These are phyloP conservation scores for Mycosphaerella sp. DNA, from an alignment of 2,329 filamentous ascomycete genomes.

Conservation along the genomic window DNA sequence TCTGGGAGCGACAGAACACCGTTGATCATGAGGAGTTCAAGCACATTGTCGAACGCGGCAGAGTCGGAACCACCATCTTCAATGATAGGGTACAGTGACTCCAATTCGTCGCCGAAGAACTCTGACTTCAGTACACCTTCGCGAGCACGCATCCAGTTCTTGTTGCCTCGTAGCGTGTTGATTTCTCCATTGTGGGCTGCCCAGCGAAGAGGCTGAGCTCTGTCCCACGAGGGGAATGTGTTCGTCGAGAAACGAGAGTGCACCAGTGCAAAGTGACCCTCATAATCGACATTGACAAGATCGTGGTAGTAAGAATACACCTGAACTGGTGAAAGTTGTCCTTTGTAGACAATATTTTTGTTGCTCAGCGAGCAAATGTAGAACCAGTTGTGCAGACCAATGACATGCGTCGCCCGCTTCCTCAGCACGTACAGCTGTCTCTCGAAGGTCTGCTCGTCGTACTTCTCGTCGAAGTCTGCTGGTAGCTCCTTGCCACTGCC, in stretches of 20 bases:
- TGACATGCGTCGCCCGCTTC: slow-evolving; percentile 90
- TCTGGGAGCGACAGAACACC: slow-evolving; percentile 91
- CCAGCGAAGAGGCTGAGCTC: slow-evolving; percentile 92
- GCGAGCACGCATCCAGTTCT: slow-evolving; percentile 98
- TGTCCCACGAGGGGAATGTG: slow-evolving; percentile 97
- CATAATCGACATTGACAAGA: slow-evolving; percentile 91
- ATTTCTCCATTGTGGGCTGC: slow-evolving; percentile 98
- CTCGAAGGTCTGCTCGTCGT: slow-evolving; percentile 83
- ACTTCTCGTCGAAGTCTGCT: slow-evolving; percentile 68
- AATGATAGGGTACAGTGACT: slow-evolving; percentile 85
- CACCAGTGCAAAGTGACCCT: slow-evolving; percentile 92
- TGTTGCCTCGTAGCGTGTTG: slow-evolving; percentile 94
- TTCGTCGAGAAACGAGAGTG: slow-evolving; percentile 98
- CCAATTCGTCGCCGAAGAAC: slow-evolving; percentile 86
- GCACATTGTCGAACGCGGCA: slow-evolving; percentile 92
- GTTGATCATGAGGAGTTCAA: slow-evolving; percentile 90
- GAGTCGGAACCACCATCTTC: slow-evolving; percentile 97
- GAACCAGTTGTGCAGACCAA: slow-evolving; percentile 97
- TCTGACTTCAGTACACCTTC: slow-evolving; percentile 93
- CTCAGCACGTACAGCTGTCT: slow-evolving; percentile 88
- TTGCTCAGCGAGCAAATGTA: slow-evolving; percentile 94
- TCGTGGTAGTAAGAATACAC: slow-evolving; percentile 99
- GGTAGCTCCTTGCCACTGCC: slow-evolving; percentile 73
- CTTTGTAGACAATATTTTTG: slow-evolving; percentile 99
- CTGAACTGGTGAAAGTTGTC: slow-evolving; percentile 86